Evolutionary conservation across 2,329 filamentous ascomycete species (phyloP).

Genomic region (Aspergillus arachidicola): DNA sequence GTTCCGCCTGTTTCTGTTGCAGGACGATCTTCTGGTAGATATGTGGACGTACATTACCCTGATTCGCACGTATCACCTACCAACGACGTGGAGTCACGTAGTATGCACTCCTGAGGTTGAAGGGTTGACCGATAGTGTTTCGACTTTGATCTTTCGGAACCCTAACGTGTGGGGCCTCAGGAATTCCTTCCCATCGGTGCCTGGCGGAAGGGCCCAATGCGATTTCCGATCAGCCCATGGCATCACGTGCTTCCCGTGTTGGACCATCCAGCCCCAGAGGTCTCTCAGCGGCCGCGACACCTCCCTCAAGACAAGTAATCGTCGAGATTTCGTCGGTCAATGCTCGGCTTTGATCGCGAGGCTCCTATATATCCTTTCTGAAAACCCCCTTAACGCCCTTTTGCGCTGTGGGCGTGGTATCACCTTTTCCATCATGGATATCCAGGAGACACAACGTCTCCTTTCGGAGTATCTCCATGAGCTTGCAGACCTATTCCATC

Average conservation of each 20-base stretch:
- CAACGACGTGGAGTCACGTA: no score
- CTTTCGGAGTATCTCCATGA: constrained; percentile 58
- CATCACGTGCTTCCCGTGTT: constrained; percentile 6
- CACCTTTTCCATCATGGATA: constrained; percentile 51
- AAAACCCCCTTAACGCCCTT: background rate
- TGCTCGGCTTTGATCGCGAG: background rate
- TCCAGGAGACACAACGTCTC: constrained; percentile 58
- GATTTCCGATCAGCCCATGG: background rate
- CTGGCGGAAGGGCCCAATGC: background rate
- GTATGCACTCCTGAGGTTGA: no score
- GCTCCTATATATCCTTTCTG: background rate
- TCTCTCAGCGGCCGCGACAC: background rate
- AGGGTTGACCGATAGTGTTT: no score
- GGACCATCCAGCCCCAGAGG: background rate
- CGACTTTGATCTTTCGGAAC: no score
- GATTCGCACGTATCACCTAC: background rate
- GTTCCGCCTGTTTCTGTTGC: background rate
- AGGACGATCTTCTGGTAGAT: background rate
- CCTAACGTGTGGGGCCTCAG: background rate
- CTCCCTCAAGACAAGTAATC: background rate
- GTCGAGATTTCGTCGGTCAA: background rate
- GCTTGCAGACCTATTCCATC: constrained; percentile 73
- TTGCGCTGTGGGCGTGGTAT: constrained; percentile 15
- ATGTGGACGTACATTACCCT: background rate
- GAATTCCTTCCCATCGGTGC: background rate